Conservation (phyloP, 192 early-diverging fungal genomes). For the Coemansia javaensis region DNA sequence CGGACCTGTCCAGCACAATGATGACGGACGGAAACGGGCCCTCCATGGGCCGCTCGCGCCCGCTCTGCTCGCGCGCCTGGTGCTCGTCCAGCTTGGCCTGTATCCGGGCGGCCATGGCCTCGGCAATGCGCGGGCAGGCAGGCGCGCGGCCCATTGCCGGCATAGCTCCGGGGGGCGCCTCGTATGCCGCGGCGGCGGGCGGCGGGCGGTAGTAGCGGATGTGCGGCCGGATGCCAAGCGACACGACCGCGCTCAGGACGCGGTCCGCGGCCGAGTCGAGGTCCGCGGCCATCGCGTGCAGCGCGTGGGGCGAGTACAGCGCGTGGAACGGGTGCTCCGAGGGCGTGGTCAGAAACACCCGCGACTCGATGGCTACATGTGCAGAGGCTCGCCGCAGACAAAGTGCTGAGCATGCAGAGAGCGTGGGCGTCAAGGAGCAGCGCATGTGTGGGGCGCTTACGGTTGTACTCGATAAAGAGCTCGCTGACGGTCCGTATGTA, state of each 20-base stretch:
- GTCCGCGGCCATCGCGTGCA: constrained; percentile 12
- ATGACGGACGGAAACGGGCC: constrained; percentile 63
- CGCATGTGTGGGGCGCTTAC: constrained; percentile 17
- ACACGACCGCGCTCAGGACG: constrained; percentile 40
- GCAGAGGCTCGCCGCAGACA: too few species aligned
- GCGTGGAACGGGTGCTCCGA: constrained; percentile 46
- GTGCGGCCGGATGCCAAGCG: constrained; percentile 31
- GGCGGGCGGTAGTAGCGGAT: constrained; percentile 40
- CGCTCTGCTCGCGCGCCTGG: constrained; percentile 53
- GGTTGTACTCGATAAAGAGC: constrained; percentile 49
- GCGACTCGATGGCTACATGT: constrained; percentile 43
- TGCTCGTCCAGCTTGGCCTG: constrained; percentile 63
- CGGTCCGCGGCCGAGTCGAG: constrained; percentile 46
- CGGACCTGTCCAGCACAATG: constrained; percentile 82
- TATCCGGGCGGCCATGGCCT: constrained; percentile 53
- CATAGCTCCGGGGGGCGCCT: neutral
- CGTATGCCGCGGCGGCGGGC: neutral
- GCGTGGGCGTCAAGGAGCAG: neutral
- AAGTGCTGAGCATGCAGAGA: too few species aligned
- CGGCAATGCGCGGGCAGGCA: constrained; percentile 20
- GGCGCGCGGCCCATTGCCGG: neutral
- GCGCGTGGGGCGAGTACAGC: constrained; percentile 46
- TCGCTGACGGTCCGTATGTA: constrained; percentile 36
- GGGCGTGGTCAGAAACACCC: constrained; percentile 48
- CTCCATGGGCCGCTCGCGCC: neutral